phyloP scores from a whole-genome alignment of 768 basidiomycete species.

The Rhodocollybia butyracea region DNA sequence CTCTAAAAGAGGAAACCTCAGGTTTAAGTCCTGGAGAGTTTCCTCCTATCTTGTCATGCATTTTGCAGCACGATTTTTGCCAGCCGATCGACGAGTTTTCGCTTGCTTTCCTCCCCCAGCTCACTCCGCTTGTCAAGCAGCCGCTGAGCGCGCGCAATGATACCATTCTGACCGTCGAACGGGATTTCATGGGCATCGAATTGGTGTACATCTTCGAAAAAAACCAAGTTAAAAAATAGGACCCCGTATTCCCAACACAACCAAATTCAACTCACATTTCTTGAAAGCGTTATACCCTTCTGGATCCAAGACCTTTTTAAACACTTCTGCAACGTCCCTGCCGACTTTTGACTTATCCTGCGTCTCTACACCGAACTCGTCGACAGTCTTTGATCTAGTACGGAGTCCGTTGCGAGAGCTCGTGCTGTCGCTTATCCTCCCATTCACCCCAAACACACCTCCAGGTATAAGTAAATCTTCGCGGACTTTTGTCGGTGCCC shows the following conservation, averaged over 20 bases:
- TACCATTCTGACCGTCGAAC: constrained; percentile 70
- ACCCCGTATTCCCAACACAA: constrained; percentile 2
- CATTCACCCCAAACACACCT: constrained; percentile 32
- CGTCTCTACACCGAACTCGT: constrained; percentile 17
- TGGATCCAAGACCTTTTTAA: constrained; percentile 43
- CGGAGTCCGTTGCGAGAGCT: constrained; percentile 22
- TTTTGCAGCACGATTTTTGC: constrained; percentile 55
- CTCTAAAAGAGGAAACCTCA: not conserved
- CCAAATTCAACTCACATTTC: constrained; percentile 49
- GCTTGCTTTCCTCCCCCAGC: constrained; percentile 45
- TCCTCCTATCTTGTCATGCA: constrained; percentile 24
- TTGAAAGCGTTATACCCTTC: constrained; percentile 51
- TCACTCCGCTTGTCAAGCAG: constrained; percentile 50
- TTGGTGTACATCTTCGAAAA: constrained; percentile 58
- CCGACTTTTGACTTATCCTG: constrained; percentile 33
- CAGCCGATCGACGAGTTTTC: constrained; percentile 56
- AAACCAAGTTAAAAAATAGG: constrained; percentile 7
- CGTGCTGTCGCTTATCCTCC: constrained; percentile 20
- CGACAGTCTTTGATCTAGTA: constrained; percentile 18
- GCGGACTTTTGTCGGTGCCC: constrained; percentile 67
- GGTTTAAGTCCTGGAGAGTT: not conserved
- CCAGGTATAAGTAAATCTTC: constrained; percentile 63
- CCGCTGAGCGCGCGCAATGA: constrained; percentile 60
- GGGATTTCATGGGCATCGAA: constrained; percentile 75
- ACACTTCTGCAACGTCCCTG: constrained; percentile 45